Percentiles rank a stretch among this genome's conserved stretches.
These are phyloP conservation scores for Magnaporthiopsis incrustans DNA, from an alignment of 2,329 filamentous ascomycete species.

Conservation along the genomic window DNA sequence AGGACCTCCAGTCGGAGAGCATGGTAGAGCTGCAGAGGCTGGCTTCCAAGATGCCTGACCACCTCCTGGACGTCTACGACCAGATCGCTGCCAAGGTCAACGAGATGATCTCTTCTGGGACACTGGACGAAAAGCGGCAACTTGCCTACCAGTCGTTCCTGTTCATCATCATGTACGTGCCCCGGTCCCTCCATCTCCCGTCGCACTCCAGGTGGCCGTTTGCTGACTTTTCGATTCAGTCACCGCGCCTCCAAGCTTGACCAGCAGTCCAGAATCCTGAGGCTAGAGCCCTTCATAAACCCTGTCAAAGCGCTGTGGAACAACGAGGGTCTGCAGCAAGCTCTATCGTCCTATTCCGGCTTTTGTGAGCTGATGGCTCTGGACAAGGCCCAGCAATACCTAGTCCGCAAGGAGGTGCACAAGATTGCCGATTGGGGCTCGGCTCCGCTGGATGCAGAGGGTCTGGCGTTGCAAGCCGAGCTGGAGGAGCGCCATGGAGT, in stretches of 20 bases:
- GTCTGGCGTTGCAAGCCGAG: constrained; percentile 67
- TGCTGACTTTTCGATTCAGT: constrained; percentile 29
- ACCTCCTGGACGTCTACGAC: constrained; percentile 81
- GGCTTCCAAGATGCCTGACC: constrained; percentile 83
- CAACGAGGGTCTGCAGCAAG: constrained; percentile 56
- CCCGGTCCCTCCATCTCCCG: neutral
- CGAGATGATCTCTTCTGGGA: constrained; percentile 65
- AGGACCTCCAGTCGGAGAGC: constrained; percentile 76
- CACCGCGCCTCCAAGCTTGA: constrained; percentile 77
- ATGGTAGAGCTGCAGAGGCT: constrained; percentile 83
- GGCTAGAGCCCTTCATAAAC: constrained; percentile 70
- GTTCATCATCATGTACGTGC: constrained; percentile 74
- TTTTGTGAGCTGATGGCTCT: constrained; percentile 78
- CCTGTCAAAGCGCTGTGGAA: constrained; percentile 78
- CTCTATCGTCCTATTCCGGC: constrained; percentile 64
- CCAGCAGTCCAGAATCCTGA: constrained; percentile 58
- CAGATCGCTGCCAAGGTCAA: constrained; percentile 77
- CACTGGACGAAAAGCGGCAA: constrained; percentile 72
- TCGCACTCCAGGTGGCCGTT: neutral
- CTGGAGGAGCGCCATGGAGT: constrained; percentile 69
- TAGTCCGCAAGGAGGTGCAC: constrained; percentile 60
- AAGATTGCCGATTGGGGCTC: constrained; percentile 76
- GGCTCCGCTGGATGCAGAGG: constrained; percentile 68
- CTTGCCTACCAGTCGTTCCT: constrained; percentile 85
- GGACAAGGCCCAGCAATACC: constrained; percentile 71